Base-by-base conservation (phyloP, 2,329 filamentous ascomycete species). In the Colletotrichum euphorbiae region DNA sequence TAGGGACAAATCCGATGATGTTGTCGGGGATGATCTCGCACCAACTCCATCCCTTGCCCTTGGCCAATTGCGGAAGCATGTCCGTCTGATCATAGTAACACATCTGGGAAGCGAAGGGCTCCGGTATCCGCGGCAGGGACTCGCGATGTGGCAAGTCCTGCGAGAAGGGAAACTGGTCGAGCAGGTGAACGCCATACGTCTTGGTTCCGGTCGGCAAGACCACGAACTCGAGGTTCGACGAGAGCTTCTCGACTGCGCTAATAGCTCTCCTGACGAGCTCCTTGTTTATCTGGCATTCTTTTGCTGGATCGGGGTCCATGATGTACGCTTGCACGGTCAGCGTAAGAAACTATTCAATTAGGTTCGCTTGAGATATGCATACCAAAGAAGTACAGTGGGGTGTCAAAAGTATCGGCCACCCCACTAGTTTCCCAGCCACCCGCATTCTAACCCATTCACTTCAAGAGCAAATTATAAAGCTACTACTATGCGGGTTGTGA, bases 21-120 rank as follows among this genome's bases (percentile, higher is more conserved):
- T 78, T 73, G 67, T 83, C 81, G 0, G 82, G 81, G 6, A 80
- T 78, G 15, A 83, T 76, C 64, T 83, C 80, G 69, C 77, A 80
- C 77, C 80, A 83, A 12, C 75, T 78, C 81, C 81, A 83, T 0
- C 67, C 24, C 72, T 83, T 82, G 2, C 77, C 79, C 58, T 76
- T 71, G 11, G 76, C 73, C 50, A 79, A 71, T 38, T 74, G 66
- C 28, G 74, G 73, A 19, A 83, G 72, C 57, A 80, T 72, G 69
- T 83, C 82, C 19, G 78, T 76, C 72, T 83, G 80, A n/a, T 72
- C 75, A 71, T 83, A 83, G 73, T 84, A 83, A 74, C 83, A 83
- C 68, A 83, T 79, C 66, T 81, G 76, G 11, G 78, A 78, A 1
- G 78, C 79, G 56, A 78, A 78, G 0, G 80, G 80, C 60, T 80